Evolutionary conservation across 768 basidiomycete species (phyloP).

Genomic region (Termitomyces sp.): DNA sequence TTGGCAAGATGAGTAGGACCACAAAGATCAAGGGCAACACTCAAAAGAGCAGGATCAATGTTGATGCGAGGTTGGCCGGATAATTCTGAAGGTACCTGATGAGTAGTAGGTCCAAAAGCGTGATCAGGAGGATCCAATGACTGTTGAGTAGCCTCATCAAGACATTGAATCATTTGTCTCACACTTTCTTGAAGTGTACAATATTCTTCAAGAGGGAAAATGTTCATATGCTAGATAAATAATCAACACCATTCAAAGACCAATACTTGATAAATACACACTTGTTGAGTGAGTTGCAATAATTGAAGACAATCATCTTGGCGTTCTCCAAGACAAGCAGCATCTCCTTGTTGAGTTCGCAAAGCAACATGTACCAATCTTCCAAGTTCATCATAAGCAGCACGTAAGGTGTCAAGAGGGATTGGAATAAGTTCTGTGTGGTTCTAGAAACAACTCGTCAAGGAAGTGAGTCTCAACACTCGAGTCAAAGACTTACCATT

Average conservation of each 20-base stretch:
- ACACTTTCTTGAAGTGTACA: not conserved
- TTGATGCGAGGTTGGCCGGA: not conserved
- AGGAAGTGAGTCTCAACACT: not conserved
- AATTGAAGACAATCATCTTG: not conserved
- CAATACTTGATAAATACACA: not conserved
- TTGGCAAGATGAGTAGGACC: no score
- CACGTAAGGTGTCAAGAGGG: not conserved
- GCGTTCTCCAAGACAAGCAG: not conserved
- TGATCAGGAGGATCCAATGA: not conserved
- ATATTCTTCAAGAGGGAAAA: not conserved
- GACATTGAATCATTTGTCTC: not conserved
- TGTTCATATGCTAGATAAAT: not conserved
- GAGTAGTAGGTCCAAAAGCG: not conserved
- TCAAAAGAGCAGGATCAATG: not conserved
- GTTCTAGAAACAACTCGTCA: no score
- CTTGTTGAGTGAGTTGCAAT: not conserved
- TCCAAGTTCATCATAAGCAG: not conserved
- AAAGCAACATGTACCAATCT: not conserved
- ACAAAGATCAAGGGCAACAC: not conserved
- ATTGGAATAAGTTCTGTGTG: not conserved
- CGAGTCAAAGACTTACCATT: no score
- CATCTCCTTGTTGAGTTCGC: not conserved
- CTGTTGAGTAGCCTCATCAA: not conserved
- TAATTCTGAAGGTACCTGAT: not conserved
- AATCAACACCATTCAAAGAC: not conserved